Evolutionary conservation across 1,284 basidiomycete genomes (phyloP), one percentile per base, ranked within the genome.

Genomic region (Rhizoctonia solani): DNA sequence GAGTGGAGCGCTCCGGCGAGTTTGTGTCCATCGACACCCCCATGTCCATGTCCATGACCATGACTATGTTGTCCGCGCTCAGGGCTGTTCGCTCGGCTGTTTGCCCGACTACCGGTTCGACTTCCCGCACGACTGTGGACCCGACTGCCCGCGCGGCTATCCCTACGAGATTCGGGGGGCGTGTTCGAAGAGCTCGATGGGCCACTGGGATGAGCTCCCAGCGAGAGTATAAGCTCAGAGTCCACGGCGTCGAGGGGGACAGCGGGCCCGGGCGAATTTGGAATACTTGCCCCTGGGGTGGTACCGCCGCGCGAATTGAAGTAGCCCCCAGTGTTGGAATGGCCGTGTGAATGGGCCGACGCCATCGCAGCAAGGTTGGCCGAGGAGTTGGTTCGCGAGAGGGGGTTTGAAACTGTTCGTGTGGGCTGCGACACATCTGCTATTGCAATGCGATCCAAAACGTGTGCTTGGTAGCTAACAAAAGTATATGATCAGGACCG

Each of bases 221-320:
- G 79, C 2, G 87, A 90, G 21, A 88, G 79, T 49, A 93, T 79
- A 11, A 95, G 81, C 76, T 94, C 91, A 4, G 88, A 88, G 75
- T 93, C 91, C 61, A 90, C 85, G 85, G 88, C 91, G 67, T 91
- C 87, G 56, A 93, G 81, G 21, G 87, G 63, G 50, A 49, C 44
- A 19, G 41, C 30, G 19, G 59, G 59, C 16, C 59, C 59, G 6
- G 59, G 59, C 2, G 59, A 63, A 34, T 30, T 47, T 8, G 59
- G 59, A 8, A 41, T 49, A 49, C 59, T 63, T 30, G 47, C 34
- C 25, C 47, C 49, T 11, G 59, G 59, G 6, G 59, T 63, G 21
- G 47, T 14, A 81, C 3, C 71, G 69, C 25, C 70, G 67, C 68
- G 72, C 53, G 21, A 74, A 74, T 65, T 71, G 70, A 11, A 68